Evolutionary conservation across 495 filamentous ascomycete genomes (phyloP), one percentile per base, ranked within the genome.

Genomic region (Cladorrhinum samala): DNA sequence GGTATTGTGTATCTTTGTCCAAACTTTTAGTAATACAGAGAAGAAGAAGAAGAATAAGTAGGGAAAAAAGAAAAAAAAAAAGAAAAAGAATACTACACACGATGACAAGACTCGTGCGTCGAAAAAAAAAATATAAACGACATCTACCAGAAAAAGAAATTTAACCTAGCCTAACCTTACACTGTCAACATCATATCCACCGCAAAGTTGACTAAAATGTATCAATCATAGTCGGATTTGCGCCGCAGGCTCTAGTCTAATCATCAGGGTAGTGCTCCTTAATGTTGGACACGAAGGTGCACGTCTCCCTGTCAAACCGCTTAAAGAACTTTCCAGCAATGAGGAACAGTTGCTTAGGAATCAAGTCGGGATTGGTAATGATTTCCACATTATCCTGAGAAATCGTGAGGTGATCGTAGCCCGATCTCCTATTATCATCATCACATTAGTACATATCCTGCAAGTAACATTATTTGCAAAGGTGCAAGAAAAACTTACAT

Each of bases 241-340:
- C n/a, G n/a, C n/a, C n/a, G 4, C 2, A 51, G 40, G 18, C 13
- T 6, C 46, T 36, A 45, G 41, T 13, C 17, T 18, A 96, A 69
- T 91, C 88, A 63, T 94, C 86, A 1, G 91, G 91, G 67, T 90
- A 96, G 56, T 89, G 83, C 58, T 93, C 89, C 60, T 66, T 73
- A 19, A 95, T 77, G 67, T 96, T 97, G 58, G 89, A 93, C 5
- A 96, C 77, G 74, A 98, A 98, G 2, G 69, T 73, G 48, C 78
- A 74, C 0, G 62, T 72, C n/a, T 67, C 68, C 27, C 64, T 58
- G 66, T 95, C 88, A 81, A 89, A 96, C 17, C 91, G 76, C 70
- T 90, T 96, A 62, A 97, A 96, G 68, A 87, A 85, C 60, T 83
- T 86, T 9, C 93, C 93, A 2, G 91, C 91, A 55, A 92, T 73